Base-by-base conservation (phyloP, 345 rosid genomes). In the Acer campestre region DNA sequence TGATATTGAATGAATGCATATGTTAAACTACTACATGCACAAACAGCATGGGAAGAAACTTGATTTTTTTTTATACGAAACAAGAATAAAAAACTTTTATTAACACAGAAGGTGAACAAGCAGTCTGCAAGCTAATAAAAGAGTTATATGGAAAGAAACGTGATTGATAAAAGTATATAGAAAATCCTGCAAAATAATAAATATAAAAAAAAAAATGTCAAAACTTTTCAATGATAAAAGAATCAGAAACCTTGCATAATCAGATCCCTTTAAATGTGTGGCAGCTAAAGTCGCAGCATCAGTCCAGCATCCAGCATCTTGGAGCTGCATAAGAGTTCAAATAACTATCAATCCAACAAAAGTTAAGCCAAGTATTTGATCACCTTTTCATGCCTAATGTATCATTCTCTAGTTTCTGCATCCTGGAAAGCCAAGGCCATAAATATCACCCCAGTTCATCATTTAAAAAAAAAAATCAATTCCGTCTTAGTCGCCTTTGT, bases 261-360 rank as follows among this genome's bases (percentile, higher is more conserved):
- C 99, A 63, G 99, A 91, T 82, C 99, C 99, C 84, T 84, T 90
- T 84, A 95, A 84, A 85, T 95, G 97, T 13, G 99, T 90, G 69
- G 99, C 94, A 73, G 99, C 98, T 84, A 95, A 92, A 70, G 99
- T 95, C 18, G 97, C 98, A 78, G 99, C 99, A 83, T 95, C 99
- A 0, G 97, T 95, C 99, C 99, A 95, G 80, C 92, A 88, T 70
- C 99, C 99, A 70, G 99, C 96, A 91, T 95, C 99, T 92, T 95
- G 99, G 3, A 95, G 86, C 99, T 93, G 85, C 84, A 82, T 13
- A 78, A 18, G 56, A 74, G 65, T 62, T 75, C 40, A 67, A 66
- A 68, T 7, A 61, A 68, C 20, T 9, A 66, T 75, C 22, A 55
- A 56, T 67, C 73, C 73, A 76, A 23, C 40, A 67, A 38, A 67